These are phyloP conservation scores for Moricandia moricandioides DNA, from an alignment of 345 rosid species.

Conservation along the genomic window DNA sequence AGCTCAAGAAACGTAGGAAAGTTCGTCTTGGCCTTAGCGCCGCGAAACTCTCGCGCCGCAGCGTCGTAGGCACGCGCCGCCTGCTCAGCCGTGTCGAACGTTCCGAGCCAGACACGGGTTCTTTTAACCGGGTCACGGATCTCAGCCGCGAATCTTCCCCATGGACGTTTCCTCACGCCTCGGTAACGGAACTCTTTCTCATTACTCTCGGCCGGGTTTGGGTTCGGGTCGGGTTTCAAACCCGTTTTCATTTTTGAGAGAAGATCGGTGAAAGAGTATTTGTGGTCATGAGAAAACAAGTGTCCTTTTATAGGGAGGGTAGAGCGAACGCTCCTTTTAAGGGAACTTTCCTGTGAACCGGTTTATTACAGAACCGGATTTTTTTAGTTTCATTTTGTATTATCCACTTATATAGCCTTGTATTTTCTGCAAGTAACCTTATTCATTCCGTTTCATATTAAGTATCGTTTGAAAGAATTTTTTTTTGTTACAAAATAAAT, in stretches of 20 bases:
- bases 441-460: too few relatives aligned
- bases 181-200: slow-evolving; percentile 60
- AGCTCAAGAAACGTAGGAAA: slow-evolving; percentile 48
- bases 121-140: slow-evolving; percentile 87
- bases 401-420: slow-evolving; percentile 21
- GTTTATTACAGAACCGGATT: slow-evolving; percentile 27
- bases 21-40: slow-evolving; percentile 79
- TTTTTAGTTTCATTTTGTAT: background rate
- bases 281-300: slow-evolving; percentile 21
- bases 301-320: slow-evolving; percentile 35
- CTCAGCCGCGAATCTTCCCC: slow-evolving; percentile 97
- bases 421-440: too few relatives aligned
- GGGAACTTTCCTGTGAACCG: slow-evolving; percentile 41
- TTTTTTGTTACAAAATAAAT: too few relatives aligned
- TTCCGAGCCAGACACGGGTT: slow-evolving; percentile 90
- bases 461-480: too few relatives aligned
- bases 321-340: slow-evolving; percentile 43
- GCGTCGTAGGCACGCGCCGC: slow-evolving; percentile 90
- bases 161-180: slow-evolving; percentile 89
- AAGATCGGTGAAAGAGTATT: slow-evolving; percentile 21
- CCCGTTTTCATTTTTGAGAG: background rate
- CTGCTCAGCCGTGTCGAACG: slow-evolving; percentile 79
- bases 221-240: slow-evolving; percentile 12
- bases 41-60: slow-evolving; percentile 78
- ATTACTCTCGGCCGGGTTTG: slow-evolving; percentile 11